Evolutionary conservation across 371 early-diverging fungal species (phyloP).

Genomic region (Lichtheimia corymbifera): DNA sequence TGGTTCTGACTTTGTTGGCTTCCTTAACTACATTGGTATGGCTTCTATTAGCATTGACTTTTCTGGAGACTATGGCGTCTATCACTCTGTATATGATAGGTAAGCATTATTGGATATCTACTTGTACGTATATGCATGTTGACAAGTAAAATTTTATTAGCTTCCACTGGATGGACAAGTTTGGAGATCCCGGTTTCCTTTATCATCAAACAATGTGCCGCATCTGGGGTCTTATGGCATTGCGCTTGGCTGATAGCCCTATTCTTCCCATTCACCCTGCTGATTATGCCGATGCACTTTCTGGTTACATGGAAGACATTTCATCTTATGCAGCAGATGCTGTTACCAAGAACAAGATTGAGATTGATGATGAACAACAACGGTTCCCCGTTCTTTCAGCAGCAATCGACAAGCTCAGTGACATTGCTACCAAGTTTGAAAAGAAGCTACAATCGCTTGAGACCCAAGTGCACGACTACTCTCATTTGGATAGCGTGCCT

Average conservation of each 20-base stretch:
- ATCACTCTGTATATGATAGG: slow-evolving; percentile 63
- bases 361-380: not conserved
- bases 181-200: slow-evolving; percentile 63
- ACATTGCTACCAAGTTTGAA: slow-evolving; percentile 16
- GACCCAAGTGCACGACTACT: slow-evolving; percentile 1
- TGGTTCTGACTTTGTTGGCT: slow-evolving; percentile 60
- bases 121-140: too few species aligned
- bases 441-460: slow-evolving; percentile 8
- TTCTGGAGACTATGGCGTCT: slow-evolving; percentile 47
- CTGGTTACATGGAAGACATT: slow-evolving; percentile 8
- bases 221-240: slow-evolving; percentile 38
- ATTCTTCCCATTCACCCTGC: slow-evolving; percentile 41
- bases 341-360: slow-evolving; percentile 8
- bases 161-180: slow-evolving; percentile 66
- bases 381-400: slow-evolving; percentile 12
- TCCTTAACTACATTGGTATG: slow-evolving; percentile 66
- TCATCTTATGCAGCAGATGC: too few species aligned
- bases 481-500: slow-evolving; percentile 14
- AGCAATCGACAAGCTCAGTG: slow-evolving; percentile 13
- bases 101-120: not conserved
- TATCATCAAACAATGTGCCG: slow-evolving; percentile 57
- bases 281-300: slow-evolving; percentile 37
- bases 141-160: slow-evolving; percentile 14
- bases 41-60: slow-evolving; percentile 59
- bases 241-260: slow-evolving; percentile 40